Conservation (phyloP, 805 yeast species). For the Blastobotrys chiropterorum region DNA sequence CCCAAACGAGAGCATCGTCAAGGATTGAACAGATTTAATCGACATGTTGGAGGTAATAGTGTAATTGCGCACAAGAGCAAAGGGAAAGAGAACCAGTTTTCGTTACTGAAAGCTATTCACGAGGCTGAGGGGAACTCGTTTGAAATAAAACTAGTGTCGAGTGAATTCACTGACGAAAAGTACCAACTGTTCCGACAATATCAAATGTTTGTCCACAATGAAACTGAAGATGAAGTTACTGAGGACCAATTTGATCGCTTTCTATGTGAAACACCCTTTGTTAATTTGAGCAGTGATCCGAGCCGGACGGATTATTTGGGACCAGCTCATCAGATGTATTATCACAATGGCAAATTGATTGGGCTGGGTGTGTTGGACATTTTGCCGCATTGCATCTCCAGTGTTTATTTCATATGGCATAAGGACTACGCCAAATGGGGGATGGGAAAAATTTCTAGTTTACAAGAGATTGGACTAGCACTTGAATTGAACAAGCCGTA, state of each 20-base stretch:
- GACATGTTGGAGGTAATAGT: not conserved
- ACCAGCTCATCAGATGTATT: constrained; percentile 76
- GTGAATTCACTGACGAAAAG: constrained; percentile 51
- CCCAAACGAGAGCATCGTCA: constrained; percentile 63
- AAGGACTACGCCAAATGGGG: constrained; percentile 66
- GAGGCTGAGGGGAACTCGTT: constrained; percentile 32
- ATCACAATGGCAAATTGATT: constrained; percentile 51
- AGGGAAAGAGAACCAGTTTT: constrained; percentile 24
- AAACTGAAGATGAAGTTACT: constrained; percentile 42
- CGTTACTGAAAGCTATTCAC: constrained; percentile 33
- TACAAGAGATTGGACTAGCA: constrained; percentile 59
- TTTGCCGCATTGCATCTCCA: constrained; percentile 60
- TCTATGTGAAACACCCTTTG: constrained; percentile 64
- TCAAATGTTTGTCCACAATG: constrained; percentile 66
- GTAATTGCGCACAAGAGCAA: constrained; percentile 4
- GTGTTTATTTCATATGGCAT: constrained; percentile 86
- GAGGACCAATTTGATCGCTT: constrained; percentile 52
- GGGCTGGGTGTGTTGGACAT: constrained; percentile 77
- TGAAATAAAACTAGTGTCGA: constrained; percentile 46
- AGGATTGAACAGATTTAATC: constrained; percentile 52
- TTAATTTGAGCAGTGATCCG: not conserved
- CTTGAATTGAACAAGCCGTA: constrained; percentile 42
- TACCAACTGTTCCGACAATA: constrained; percentile 48
- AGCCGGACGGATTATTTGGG: constrained; percentile 35
- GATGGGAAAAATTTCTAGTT: constrained; percentile 71